Conservation (phyloP, 2,329 filamentous ascomycete species). For the Scedosporium dehoogii region DNA sequence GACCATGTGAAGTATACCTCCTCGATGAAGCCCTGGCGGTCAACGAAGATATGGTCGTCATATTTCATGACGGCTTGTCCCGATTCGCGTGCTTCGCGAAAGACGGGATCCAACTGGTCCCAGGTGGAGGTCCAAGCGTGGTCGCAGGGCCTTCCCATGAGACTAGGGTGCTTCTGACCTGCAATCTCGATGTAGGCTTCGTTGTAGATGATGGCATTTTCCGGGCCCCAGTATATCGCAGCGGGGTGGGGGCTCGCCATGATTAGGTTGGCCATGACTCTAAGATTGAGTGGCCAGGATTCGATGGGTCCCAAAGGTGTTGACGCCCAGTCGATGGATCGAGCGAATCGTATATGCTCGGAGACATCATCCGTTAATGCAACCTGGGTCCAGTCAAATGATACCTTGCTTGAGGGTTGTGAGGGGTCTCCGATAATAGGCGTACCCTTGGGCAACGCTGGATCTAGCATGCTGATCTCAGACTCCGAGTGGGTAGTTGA, state of each 20-base stretch:
- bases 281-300: slow-evolving; percentile 59
- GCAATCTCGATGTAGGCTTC: slow-evolving; percentile 62
- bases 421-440: slow-evolving; percentile 12
- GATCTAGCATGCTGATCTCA: not conserved
- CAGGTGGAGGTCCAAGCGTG: slow-evolving; percentile 68
- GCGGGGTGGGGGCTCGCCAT: slow-evolving; percentile 70
- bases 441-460: too few species aligned
- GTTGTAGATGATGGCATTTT: slow-evolving; percentile 61
- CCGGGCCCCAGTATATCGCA: slow-evolving; percentile 70
- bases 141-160: slow-evolving; percentile 65
- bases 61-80: slow-evolving; percentile 79
- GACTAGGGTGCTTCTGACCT: slow-evolving; percentile 62
- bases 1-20: slow-evolving; percentile 80
- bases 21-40: slow-evolving; percentile 59
- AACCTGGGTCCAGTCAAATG: slow-evolving; percentile 76
- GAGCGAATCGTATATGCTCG: slow-evolving; percentile 62
- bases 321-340: slow-evolving; percentile 61
- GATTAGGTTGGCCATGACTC: slow-evolving; percentile 71
- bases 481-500: not conserved
- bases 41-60: slow-evolving; percentile 67
- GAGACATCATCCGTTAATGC: slow-evolving; percentile 54
- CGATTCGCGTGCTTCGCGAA: slow-evolving; percentile 55
- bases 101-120: slow-evolving; percentile 58
- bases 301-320: slow-evolving; percentile 70
- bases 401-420: slow-evolving; percentile 30